These are phyloP conservation scores for Lentithecium fluviatile DNA, from an alignment of 495 filamentous ascomycete genomes.

Conservation along the genomic window DNA sequence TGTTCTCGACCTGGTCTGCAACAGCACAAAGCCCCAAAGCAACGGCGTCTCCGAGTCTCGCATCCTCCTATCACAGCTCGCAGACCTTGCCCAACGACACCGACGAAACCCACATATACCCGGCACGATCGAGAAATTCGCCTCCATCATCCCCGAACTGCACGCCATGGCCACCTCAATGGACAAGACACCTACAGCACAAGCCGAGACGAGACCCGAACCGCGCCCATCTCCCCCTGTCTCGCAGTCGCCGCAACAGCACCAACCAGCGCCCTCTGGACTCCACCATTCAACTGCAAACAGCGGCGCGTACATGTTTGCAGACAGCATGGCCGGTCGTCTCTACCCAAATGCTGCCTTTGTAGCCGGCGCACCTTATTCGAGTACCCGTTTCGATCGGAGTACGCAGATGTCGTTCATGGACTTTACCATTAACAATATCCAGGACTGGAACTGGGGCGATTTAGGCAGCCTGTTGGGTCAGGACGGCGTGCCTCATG, in stretches of 20 bases:
- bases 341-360: conserved; percentile 6
- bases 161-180: conserved; percentile 24
- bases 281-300: conserved; percentile 18
- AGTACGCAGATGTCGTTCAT: conserved; percentile 25
- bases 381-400: conserved; percentile 4
- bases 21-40: neutral
- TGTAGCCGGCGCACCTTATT: neutral
- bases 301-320: conserved; percentile 25
- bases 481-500: too few relatives aligned
- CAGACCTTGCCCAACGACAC: conserved; percentile 19
- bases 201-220: neutral
- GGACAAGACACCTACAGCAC: neutral
- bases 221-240: neutral
- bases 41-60: conserved; percentile 7
- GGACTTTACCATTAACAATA: conserved; percentile 31
- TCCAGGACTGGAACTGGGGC: conserved; percentile 29
- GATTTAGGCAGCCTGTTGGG: conserved; percentile 23
- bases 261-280: neutral
- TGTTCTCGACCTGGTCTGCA: conserved; percentile 34
- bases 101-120: conserved; percentile 26
- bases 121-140: conserved; percentile 29
- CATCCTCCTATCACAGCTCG: conserved; percentile 22
- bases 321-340: conserved; percentile 6
- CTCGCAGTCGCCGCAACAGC: neutral
- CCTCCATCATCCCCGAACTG: conserved; percentile 18